Conservation (phyloP, 2,329 filamentous ascomycete species). For the Colletotrichum sp. region DNA sequence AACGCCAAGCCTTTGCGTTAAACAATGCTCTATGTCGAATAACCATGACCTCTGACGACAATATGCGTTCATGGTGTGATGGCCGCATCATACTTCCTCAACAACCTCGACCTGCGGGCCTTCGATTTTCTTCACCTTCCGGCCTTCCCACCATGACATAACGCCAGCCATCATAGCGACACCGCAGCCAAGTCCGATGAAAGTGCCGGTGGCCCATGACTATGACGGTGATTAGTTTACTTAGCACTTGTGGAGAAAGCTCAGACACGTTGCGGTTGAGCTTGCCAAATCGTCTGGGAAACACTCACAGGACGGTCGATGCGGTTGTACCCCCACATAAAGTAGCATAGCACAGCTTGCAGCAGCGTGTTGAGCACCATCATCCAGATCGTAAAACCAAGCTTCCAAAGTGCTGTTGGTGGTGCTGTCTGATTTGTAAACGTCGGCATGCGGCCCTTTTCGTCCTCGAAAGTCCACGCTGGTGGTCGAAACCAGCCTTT, state of each 20-base stretch:
- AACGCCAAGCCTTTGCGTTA: background rate
- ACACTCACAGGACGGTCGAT: constrained; percentile 26
- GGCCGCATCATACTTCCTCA: background rate
- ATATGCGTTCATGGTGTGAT: rapidly evolving
- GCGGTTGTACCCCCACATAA: constrained; percentile 30
- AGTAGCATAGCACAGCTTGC: constrained; percentile 27
- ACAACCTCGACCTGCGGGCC: constrained; percentile 25
- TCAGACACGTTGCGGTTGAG: background rate
- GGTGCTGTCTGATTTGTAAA: constrained; percentile 25
- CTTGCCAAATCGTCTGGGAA: background rate
- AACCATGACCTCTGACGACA: background rate
- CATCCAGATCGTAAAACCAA: constrained; percentile 29
- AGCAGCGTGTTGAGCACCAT: constrained; percentile 28
- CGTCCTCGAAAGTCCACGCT: constrained; percentile 23
- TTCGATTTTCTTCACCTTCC: constrained; percentile 30
- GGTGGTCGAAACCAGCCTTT: constrained; percentile 32
- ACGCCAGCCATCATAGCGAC: constrained; percentile 28
- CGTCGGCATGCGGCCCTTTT: constrained; percentile 12
- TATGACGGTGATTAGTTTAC: background rate
- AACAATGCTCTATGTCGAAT: background rate
- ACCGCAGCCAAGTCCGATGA: constrained; percentile 28
- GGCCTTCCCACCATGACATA: constrained; percentile 30
- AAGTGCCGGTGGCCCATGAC: constrained; percentile 27
- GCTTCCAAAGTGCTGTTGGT: constrained; percentile 27
- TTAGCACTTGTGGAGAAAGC: background rate